These are phyloP conservation scores for Fusarium papillatum DNA, from an alignment of 2,329 filamentous ascomycete species.

Conservation along the genomic window DNA sequence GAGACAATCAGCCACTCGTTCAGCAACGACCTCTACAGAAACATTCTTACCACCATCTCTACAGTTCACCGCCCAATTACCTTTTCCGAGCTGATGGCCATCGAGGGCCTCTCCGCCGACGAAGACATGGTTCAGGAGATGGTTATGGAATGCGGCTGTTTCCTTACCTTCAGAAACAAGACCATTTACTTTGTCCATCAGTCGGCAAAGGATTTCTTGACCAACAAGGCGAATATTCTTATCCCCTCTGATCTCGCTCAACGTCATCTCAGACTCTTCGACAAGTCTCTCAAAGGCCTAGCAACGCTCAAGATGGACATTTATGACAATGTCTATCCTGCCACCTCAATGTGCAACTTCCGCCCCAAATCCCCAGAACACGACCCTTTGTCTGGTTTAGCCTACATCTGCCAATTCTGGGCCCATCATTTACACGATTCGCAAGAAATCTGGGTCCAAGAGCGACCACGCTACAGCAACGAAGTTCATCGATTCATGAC, in stretches of 20 bases:
- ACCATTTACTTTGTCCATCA: not conserved
- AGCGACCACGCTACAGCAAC: fast-evolving
- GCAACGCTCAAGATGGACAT: not conserved
- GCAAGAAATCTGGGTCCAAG: fast-evolving
- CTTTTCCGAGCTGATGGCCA: not conserved
- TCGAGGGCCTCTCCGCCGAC: not conserved
- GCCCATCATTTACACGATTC: not conserved
- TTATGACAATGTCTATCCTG: fast-evolving
- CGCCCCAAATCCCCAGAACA: too few relatives aligned
- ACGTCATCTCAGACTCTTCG: fast-evolving
- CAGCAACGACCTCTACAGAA: too few relatives aligned
- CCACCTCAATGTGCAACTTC: too few relatives aligned
- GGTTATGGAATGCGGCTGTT: not conserved
- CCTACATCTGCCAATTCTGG: not conserved
- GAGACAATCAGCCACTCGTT: too few relatives aligned
- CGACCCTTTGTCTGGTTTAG: not conserved
- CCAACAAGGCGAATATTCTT: too few relatives aligned
- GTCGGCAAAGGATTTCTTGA: not conserved
- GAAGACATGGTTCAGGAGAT: fast-evolving
- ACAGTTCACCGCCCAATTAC: not conserved
- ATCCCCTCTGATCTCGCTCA: fast-evolving
- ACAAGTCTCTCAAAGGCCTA: not conserved
- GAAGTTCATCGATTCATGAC: not conserved
- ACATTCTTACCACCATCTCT: too few relatives aligned
- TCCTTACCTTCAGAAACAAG: not conserved